Conservation (phyloP, 2,329 filamentous ascomycete species). For the Grosmannia clavigera region DNA sequence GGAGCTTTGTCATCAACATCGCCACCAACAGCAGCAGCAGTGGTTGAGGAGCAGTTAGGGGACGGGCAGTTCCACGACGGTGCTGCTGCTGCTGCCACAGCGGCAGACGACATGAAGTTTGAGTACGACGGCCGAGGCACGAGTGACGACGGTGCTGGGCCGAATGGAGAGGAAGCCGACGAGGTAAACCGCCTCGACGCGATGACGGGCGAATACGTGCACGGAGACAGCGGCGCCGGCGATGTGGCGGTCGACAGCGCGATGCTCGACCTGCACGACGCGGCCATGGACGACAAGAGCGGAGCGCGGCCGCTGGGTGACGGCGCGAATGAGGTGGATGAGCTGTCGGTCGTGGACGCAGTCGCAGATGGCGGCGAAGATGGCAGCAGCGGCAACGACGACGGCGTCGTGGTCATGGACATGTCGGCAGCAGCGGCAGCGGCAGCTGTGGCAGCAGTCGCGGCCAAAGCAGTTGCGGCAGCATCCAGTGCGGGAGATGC, state of each 20-base stretch:
- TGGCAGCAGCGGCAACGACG: not conserved
- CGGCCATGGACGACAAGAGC: not conserved
- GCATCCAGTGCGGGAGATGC: not conserved
- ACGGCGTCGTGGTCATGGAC: constrained; percentile 5
- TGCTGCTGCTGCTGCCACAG: not conserved
- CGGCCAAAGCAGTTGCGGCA: not conserved
- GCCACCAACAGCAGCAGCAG: not conserved
- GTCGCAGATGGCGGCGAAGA: not conserved
- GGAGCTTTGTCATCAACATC: not conserved
- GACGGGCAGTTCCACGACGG: not conserved
- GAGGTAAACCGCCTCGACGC: not conserved
- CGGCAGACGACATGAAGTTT: not conserved
- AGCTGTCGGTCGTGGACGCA: not conserved
- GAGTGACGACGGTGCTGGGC: not conserved
- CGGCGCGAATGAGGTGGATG: not conserved
- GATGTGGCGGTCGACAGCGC: constrained; percentile 8
- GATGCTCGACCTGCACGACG: constrained; percentile 1
- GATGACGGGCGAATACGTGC: not conserved
- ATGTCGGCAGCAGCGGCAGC: constrained; percentile 3
- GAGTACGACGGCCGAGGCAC: not conserved
- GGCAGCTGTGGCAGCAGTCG: constrained; percentile 3
- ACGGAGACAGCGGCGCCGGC: not conserved
- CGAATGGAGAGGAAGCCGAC: not conserved
- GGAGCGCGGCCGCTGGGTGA: not conserved
- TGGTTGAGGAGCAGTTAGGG: not conserved